Evolutionary conservation across 1,139 yeast species (phyloP).

Genomic region (Candida sp.): DNA sequence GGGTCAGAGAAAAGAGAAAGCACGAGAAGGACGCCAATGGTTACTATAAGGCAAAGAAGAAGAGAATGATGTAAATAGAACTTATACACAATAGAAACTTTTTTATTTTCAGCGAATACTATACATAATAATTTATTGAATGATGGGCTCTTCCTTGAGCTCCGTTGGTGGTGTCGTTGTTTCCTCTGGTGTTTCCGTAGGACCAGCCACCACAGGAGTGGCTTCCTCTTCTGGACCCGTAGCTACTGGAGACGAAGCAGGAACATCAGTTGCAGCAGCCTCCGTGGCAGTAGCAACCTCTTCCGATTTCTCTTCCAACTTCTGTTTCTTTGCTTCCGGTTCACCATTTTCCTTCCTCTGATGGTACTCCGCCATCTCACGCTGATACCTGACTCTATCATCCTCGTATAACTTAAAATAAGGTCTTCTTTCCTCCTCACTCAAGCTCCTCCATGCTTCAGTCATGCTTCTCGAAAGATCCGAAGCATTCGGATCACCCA

Average conservation of each 20-base stretch:
- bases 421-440: slow-evolving; percentile 73
- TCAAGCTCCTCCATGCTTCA: slow-evolving; percentile 84
- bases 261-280: background rate
- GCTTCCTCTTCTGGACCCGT: too few species aligned
- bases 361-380: slow-evolving; percentile 70
- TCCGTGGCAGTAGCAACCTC: background rate
- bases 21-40: slow-evolving; percentile 80
- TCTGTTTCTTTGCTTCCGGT: slow-evolving; percentile 21
- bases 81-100: background rate
- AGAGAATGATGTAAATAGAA: slow-evolving; percentile 18
- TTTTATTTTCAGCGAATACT: background rate
- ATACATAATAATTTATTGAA: background rate
- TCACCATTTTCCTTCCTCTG: slow-evolving; percentile 34
- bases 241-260: too few species aligned
- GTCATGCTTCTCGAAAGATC: slow-evolving; percentile 82
- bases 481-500: slow-evolving; percentile 52
- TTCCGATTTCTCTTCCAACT: slow-evolving; percentile 9
- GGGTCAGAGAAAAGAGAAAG: slow-evolving; percentile 78
- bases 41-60: slow-evolving; percentile 68
- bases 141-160: too few species aligned
- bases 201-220: too few species aligned
- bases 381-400: slow-evolving; percentile 76
- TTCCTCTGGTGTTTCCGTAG: background rate
- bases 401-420: slow-evolving; percentile 80
- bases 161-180: too few species aligned